Evolutionary conservation across 768 basidiomycete species (phyloP).

Genomic region (Suillus lakei): DNA sequence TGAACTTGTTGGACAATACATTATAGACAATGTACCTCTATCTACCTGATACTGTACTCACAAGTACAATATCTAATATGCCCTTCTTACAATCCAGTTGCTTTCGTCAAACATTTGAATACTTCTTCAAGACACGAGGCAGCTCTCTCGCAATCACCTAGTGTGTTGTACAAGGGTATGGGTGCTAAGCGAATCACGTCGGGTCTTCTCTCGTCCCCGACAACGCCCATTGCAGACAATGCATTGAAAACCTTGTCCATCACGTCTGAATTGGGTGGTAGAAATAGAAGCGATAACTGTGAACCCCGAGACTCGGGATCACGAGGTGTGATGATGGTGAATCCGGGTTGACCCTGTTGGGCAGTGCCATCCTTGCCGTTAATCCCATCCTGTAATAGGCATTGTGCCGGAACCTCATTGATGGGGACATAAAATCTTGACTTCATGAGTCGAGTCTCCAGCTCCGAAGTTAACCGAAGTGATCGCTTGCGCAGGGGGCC

Average conservation of each 20-base stretch:
- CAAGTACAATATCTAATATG: not conserved
- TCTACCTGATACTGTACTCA: not conserved
- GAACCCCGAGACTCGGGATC: slow-evolving; percentile 73
- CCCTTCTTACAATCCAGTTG: slow-evolving; percentile 6
- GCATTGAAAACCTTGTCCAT: slow-evolving; percentile 75
- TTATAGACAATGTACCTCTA: slow-evolving; percentile 22
- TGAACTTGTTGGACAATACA: slow-evolving; percentile 48
- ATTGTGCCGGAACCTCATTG: slow-evolving; percentile 35
- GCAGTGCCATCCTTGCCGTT: slow-evolving; percentile 25
- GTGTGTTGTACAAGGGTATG: slow-evolving; percentile 84
- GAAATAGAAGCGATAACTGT: slow-evolving; percentile 86
- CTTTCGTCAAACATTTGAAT: slow-evolving; percentile 38
- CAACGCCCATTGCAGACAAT: slow-evolving; percentile 72
- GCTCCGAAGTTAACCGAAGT: slow-evolving; percentile 65
- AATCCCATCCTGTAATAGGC: slow-evolving; percentile 27
- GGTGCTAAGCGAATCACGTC: slow-evolving; percentile 92
- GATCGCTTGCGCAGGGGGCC: slow-evolving; percentile 69
- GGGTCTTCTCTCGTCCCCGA: slow-evolving; percentile 91
- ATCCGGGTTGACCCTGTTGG: slow-evolving; percentile 44
- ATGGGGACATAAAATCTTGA: slow-evolving; percentile 68
- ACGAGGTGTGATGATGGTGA: slow-evolving; percentile 92
- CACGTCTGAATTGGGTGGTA: slow-evolving; percentile 55
- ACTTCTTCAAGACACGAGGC: slow-evolving; percentile 67
- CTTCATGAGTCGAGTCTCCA: slow-evolving; percentile 65
- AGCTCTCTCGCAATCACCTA: slow-evolving; percentile 75